Base-by-base conservation (phyloP, 202 grass and related monocot species). In the Saccharum hybrid region DNA sequence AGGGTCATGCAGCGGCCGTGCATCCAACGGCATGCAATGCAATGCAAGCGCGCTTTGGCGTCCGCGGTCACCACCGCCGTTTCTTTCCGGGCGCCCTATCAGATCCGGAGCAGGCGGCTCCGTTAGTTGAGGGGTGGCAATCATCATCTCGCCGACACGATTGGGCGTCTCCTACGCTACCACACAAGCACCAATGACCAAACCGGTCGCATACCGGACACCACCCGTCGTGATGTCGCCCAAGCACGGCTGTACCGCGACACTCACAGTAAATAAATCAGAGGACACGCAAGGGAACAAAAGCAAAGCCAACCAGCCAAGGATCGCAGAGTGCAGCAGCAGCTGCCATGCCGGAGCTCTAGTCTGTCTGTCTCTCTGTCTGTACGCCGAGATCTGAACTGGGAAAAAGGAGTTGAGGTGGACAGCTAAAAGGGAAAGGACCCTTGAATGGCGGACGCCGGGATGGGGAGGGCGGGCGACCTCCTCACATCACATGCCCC, bases 121-220 rank as follows among this genome's bases (percentile, higher is more conserved):
- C 75, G 84, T 81, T 77, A 49, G 88, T 81, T 87, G 88, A 87
- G 76, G 15, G 34, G 88, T 66, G 85, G 76, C 88, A 66, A 90
- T 90, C 84, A 90, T 86, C 65, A 21, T 54, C 51, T 75, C 76
- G 59, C 76, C 81, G 88, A 87, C 81, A 72, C 76, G 59, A 57
- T 72, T 71, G 81, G 88, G 76, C 81, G 41, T 49, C 81, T 81
- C 75, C 81, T 81, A 66, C 84, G 76, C 52, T 74, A 90, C 61
- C 37, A 13, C 33, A 11, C 33, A 21, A 21, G 9, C 38, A 61
- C 11, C 30, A 21, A 22, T 22, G 54, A 59, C 23, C 76, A 19
- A 11, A 15, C 28, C 52, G n/a, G 54, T 59, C n/a, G 19, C 1
- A 19, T 18, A 66, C 33, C 10, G 61, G 61, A 31, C 74, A 42